A percentile compares a stretch with the other conserved stretches of the same genome.
Evolutionary conservation across 106 monocot species (phyloP).

Genomic region (Allium fistulosum): DNA sequence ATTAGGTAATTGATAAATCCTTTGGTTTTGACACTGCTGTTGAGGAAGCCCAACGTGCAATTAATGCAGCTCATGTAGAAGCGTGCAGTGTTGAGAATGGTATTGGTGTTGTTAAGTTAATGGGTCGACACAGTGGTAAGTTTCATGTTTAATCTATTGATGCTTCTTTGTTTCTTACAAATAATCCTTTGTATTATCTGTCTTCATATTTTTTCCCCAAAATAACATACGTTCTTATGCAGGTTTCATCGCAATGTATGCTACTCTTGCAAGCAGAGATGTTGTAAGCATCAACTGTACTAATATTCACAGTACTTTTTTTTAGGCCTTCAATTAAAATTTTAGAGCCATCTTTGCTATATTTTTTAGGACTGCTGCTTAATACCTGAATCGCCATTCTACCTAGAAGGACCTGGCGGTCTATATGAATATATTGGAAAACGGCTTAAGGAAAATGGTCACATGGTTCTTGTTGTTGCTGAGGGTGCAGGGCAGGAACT

Average conservation of each 20-base stretch:
- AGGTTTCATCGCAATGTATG: conserved; percentile 58
- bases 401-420: conserved; percentile 46
- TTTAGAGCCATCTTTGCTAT: too few species aligned
- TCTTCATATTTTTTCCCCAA: not conserved
- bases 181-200: not conserved
- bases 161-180: not conserved
- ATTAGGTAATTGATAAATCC: conserved; percentile 26
- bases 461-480: conserved; percentile 59
- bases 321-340: too few species aligned
- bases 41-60: conserved; percentile 32
- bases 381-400: conserved; percentile 59
- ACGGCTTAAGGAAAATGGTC: conserved; percentile 42
- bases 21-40: conserved; percentile 40
- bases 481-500: conserved; percentile 52
- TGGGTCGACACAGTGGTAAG: conserved; percentile 36
- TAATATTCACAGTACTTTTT: too few species aligned
- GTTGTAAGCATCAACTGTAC: conserved; percentile 27
- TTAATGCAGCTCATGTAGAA: conserved; percentile 35
- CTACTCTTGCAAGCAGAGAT: conserved; percentile 59
- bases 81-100: conserved; percentile 30
- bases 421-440: conserved; percentile 42
- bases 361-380: conserved; percentile 39
- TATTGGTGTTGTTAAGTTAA: conserved; percentile 30
- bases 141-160: not conserved
- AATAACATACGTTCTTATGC: conserved; percentile 12